These are phyloP conservation scores for Colletotrichum lupini DNA, from an alignment of 2,329 filamentous ascomycete genomes.

Conservation along the genomic window DNA sequence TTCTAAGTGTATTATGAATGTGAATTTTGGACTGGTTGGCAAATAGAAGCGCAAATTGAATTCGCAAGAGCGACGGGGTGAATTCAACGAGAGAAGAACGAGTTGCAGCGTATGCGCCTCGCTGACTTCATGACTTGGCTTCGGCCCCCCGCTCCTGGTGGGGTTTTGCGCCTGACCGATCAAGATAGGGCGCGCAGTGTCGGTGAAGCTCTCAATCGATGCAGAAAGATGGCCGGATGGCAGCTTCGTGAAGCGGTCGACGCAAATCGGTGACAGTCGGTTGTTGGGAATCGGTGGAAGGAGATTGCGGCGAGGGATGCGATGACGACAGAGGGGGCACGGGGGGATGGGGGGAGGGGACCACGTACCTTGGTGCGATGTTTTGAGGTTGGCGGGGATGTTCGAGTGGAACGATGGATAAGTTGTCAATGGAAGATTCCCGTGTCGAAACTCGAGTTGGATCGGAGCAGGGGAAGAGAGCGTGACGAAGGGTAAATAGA, in stretches of 20 bases:
- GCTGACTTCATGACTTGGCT: slow-evolving; percentile 35
- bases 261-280: slow-evolving; percentile 6
- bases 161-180: slow-evolving; percentile 35
- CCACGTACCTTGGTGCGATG: slow-evolving; percentile 38
- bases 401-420: slow-evolving; percentile 31
- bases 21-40: background rate
- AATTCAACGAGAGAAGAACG: slow-evolving; percentile 4
- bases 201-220: slow-evolving; percentile 29
- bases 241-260: slow-evolving; percentile 23
- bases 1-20: background rate
- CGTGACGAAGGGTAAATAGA: slow-evolving; percentile 30
- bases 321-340: slow-evolving; percentile 55
- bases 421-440: slow-evolving; percentile 22
- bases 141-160: slow-evolving; percentile 35
- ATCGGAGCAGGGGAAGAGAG: slow-evolving; percentile 35
- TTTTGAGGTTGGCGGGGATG: slow-evolving; percentile 33
- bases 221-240: background rate
- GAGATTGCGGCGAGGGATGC: slow-evolving; percentile 41
- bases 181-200: slow-evolving; percentile 29
- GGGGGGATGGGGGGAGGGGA: slow-evolving; percentile 37
- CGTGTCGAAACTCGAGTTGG: slow-evolving; percentile 22
- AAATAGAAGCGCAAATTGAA: slow-evolving; percentile 1
- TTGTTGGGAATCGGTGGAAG: slow-evolving; percentile 32
- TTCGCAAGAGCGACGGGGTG: background rate
- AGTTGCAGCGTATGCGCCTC: slow-evolving; percentile 35